phyloP scores from a whole-genome alignment of 75 land plant genomes.

The Cunninghamia lanceolata region DNA sequence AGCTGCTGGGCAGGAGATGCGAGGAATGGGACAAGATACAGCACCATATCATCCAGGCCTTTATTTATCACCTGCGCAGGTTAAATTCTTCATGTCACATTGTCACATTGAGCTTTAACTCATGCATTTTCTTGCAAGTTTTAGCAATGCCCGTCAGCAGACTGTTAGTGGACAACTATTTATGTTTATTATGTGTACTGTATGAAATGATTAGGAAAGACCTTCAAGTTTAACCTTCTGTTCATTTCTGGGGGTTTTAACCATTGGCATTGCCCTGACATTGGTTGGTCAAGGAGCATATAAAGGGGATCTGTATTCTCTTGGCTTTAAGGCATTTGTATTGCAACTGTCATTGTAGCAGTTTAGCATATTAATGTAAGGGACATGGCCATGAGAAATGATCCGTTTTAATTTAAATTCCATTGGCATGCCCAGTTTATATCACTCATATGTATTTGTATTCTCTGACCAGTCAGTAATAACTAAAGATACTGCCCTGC shows the following conservation, averaged over 20 bases:
- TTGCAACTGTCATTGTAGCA: neutral
- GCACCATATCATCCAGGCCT: conserved; percentile 88
- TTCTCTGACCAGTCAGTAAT: neutral
- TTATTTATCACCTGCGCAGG: conserved; percentile 83
- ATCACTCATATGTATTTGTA: neutral
- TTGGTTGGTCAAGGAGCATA: neutral
- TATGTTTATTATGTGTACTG: neutral
- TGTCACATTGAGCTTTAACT: neutral
- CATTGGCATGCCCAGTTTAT: neutral
- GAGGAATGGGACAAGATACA: conserved; percentile 79
- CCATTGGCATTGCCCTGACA: neutral
- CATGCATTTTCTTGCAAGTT: neutral
- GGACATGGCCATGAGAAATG: neutral
- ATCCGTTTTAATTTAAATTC: neutral
- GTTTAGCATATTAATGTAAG: neutral
- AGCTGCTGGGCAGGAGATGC: conserved; percentile 75
- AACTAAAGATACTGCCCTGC: neutral
- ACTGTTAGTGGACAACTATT: neutral
- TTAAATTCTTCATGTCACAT: conserved; percentile 13
- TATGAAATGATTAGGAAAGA: neutral
- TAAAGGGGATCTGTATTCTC: neutral
- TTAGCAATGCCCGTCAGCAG: neutral
- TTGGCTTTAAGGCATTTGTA: neutral
- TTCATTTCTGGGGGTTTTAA: neutral
- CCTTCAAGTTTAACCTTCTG: neutral